These are phyloP conservation scores for Aureobasidium sp. DNA, from an alignment of 2,329 filamentous ascomycete genomes.

Conservation along the genomic window DNA sequence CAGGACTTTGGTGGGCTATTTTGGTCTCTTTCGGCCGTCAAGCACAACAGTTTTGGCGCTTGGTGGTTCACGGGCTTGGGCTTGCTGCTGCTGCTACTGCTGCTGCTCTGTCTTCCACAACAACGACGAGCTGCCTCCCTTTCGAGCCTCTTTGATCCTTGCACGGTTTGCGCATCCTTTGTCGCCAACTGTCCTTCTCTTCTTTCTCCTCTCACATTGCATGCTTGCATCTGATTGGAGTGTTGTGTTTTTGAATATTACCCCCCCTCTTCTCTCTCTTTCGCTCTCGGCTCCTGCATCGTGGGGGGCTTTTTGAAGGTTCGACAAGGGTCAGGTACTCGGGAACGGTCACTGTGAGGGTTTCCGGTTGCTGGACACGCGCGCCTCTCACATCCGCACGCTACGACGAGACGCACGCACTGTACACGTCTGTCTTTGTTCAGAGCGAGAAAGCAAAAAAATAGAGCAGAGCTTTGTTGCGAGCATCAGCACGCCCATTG, in stretches of 20 bases:
- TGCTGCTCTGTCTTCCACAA: background rate
- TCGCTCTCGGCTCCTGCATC: background rate
- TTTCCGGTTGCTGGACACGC: background rate
- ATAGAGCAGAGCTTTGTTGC: constrained; percentile 1
- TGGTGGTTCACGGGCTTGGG: background rate
- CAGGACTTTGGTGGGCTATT: constrained; percentile 7
- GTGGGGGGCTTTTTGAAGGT: constrained; percentile 3
- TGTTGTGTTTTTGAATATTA: background rate
- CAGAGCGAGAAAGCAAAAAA: background rate
- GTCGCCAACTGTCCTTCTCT: background rate
- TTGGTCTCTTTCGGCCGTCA: background rate
- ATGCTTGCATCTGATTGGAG: background rate
- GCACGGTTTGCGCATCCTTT: background rate
- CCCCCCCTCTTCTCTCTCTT: background rate
- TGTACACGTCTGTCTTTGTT: background rate
- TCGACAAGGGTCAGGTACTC: constrained; percentile 7
- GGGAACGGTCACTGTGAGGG: background rate
- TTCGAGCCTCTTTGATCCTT: background rate
- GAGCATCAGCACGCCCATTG: background rate
- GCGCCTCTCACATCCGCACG: background rate
- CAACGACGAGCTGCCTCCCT: background rate
- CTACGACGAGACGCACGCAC: background rate
- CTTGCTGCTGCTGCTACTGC: background rate
- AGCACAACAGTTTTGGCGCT: background rate
- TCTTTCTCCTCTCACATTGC: background rate